Conservation (phyloP, 805 yeast genomes). For the Metschnikowia kunwiensis region DNA sequence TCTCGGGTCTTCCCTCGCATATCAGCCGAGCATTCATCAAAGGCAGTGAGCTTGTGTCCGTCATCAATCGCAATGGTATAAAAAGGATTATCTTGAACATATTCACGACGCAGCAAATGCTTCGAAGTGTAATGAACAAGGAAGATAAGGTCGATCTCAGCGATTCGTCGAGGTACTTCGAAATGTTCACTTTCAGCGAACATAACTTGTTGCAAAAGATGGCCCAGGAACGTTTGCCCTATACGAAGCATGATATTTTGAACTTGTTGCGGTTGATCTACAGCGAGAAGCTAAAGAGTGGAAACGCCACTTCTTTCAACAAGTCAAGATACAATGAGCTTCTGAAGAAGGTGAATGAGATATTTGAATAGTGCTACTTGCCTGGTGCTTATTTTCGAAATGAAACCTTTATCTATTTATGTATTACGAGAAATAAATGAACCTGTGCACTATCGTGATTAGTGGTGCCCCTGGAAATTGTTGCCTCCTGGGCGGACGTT, state of each 20-base stretch:
- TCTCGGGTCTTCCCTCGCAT: slow-evolving; percentile 48
- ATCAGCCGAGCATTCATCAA: slow-evolving; percentile 50
- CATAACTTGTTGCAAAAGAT: slow-evolving; percentile 43
- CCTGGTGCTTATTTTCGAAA: no score
- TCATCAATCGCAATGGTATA: slow-evolving; percentile 57
- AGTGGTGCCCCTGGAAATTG: slow-evolving; percentile 16
- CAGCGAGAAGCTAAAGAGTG: slow-evolving; percentile 42
- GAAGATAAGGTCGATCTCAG: slow-evolving; percentile 55
- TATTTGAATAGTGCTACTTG: slow-evolving; percentile 12
- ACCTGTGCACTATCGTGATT: no score
- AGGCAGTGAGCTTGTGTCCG: slow-evolving; percentile 49
- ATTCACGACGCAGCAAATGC: slow-evolving; percentile 64
- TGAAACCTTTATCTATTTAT: slow-evolving; percentile 2
- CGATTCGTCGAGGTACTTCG: slow-evolving; percentile 53
- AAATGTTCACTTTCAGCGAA: slow-evolving; percentile 49
- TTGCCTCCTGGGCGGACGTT: slow-evolving; percentile 31
- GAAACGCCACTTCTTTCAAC: slow-evolving; percentile 37
- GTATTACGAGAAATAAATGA: slow-evolving; percentile 1
- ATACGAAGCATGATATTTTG: slow-evolving; percentile 43
- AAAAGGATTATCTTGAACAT: slow-evolving; percentile 58
- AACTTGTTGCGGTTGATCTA: slow-evolving; percentile 54
- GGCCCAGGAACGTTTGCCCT: slow-evolving; percentile 31
- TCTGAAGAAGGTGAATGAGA: slow-evolving; percentile 23
- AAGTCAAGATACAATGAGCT: slow-evolving; percentile 38
- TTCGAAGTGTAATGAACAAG: slow-evolving; percentile 52